Evolutionary conservation across 768 basidiomycete genomes (phyloP).

Genomic region (Fomitopsis pulvina): DNA sequence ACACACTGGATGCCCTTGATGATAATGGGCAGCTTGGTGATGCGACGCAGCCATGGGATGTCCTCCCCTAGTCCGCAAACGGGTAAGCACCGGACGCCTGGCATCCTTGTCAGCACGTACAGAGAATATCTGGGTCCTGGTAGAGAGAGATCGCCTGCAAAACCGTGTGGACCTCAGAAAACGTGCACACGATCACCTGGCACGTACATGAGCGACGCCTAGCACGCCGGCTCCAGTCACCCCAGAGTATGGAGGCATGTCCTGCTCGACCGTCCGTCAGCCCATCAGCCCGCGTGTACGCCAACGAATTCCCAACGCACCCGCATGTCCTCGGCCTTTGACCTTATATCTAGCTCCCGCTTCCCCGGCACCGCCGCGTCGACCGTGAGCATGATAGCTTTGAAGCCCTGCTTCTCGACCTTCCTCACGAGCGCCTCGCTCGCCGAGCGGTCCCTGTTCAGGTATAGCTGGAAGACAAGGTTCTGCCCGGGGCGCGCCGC

Average conservation of each 20-base stretch:
- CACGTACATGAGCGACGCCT: constrained; percentile 23
- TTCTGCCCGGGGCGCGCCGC: constrained; percentile 22
- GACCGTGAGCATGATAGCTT: constrained; percentile 44
- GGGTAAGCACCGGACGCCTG: neutral
- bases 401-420: constrained; percentile 33
- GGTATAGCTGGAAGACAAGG: constrained; percentile 35
- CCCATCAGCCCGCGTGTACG: neutral
- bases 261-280: neutral
- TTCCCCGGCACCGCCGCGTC: constrained; percentile 40
- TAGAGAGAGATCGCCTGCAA: constrained; percentile 23
- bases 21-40: constrained; percentile 35
- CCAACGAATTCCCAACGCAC: constrained; percentile 1
- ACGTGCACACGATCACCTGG: neutral
- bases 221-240: constrained; percentile 7
- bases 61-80: constrained; percentile 21
- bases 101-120: constrained; percentile 12
- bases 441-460: constrained; percentile 35
- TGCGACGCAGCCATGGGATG: constrained; percentile 32
- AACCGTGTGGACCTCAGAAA: neutral
- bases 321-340: constrained; percentile 21
- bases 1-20: constrained; percentile 42
- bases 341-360: constrained; percentile 29
- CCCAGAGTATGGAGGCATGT: constrained; percentile 15
- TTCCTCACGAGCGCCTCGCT: constrained; percentile 31
- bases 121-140: constrained; percentile 27